Evolutionary conservation across 176 grass and related monocot genomes (phyloP).

Genomic region (Triticum urartu): DNA sequence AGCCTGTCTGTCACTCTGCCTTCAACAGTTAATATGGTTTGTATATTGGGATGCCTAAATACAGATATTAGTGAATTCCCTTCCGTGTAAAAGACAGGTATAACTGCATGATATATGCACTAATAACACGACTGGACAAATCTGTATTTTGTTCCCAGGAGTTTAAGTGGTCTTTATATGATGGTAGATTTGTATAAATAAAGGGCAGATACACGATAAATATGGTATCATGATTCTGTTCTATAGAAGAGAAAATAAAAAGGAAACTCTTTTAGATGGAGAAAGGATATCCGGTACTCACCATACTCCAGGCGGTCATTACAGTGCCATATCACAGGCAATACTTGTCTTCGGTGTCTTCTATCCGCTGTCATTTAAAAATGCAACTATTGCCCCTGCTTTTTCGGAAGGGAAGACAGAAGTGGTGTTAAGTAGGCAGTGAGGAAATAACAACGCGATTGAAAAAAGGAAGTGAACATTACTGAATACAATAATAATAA

Average conservation of each 20-base stretch:
- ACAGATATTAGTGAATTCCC: neutral
- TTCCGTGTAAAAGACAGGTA: neutral
- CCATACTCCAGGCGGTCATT: neutral
- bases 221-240: neutral
- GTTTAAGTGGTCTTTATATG: neutral
- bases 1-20: neutral
- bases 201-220: neutral
- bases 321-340: neutral
- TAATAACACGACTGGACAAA: neutral
- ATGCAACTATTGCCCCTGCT: neutral
- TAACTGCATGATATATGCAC: neutral
- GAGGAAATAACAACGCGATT: neutral
- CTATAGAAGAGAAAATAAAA: neutral
- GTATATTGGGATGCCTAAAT: neutral
- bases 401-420: no score
- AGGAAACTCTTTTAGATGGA: neutral
- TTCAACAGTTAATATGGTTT: neutral
- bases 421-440: no score
- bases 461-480: neutral
- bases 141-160: neutral
- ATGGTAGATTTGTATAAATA: neutral
- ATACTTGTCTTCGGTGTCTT: neutral
- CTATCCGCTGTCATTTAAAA: neutral
- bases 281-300: neutral
- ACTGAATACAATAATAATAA: no score